Base-by-base conservation (phyloP, 2,329 filamentous ascomycete genomes). In the Periconia digitata region DNA sequence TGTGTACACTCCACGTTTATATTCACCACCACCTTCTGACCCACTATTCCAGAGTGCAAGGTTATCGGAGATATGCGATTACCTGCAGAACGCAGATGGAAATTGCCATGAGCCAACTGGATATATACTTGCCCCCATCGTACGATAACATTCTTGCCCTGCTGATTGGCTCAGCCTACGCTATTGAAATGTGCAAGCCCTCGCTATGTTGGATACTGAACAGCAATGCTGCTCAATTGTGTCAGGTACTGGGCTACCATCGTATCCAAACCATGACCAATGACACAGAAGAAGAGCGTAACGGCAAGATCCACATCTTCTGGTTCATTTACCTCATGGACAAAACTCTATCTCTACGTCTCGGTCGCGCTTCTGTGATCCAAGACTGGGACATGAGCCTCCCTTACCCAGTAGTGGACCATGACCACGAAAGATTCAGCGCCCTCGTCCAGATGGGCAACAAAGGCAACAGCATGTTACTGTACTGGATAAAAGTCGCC, bases 61-160 rank as follows among this genome's bases (percentile, higher is more conserved):
- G 34, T 13, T 51, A 55, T 44, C 43, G 58, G 8, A 49, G 57
- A 18, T 71, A 72, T 46, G 55, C 63, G 0, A 54, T 59, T 2
- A 55, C 71, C 8, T 77, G 76, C 51, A 71, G 67, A 23, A 55
- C 64, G 15, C 79, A 79, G 41, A 58, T 79, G 16, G 74, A 79
- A 51, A 69, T 64, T 23, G 61, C 61, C 7, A 55, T 72, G 44
- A 62, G 58, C 24, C 59, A 69, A 22, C 52, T 72, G 6, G 62
- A 68, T 34, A 54, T 70, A 1, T 66, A 67, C 46, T 49, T 71
- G 41, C 59, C 65, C 4, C 59, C 67, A 4, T 69, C 50, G 17
- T 64, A 64, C 41, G 70, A 73, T 40, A 72, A 72, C 24, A 62
- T 71, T 20, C 60, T 70, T 45, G 65, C 66, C 15, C 52, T 72